These are phyloP conservation scores for Setaria italica DNA, from an alignment of 202 grass and related monocot species.

Conservation along the genomic window DNA sequence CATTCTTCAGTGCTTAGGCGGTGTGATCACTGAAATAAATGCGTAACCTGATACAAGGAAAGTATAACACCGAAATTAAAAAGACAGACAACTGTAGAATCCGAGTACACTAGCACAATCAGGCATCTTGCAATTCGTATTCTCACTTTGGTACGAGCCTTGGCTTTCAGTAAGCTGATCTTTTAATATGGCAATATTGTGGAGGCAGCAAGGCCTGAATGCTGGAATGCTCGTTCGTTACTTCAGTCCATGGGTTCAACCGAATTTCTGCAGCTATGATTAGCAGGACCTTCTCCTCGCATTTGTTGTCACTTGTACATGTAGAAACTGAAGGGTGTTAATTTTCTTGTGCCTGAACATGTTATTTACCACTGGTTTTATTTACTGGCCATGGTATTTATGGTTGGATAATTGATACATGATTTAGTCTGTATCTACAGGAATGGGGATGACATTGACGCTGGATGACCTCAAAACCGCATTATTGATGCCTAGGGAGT, in stretches of 20 bases:
- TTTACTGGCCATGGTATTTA: background rate
- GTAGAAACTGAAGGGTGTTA: background rate
- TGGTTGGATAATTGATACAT: slow-evolving; percentile 15
- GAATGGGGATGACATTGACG: slow-evolving; percentile 97
- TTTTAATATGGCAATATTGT: background rate
- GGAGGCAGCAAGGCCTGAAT: background rate
- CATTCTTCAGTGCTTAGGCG: background rate
- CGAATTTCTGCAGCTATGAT: background rate
- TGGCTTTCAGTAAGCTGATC: background rate
- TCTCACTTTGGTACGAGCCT: background rate
- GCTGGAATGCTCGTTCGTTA: background rate
- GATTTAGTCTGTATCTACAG: slow-evolving; percentile 41
- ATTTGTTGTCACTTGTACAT: background rate
- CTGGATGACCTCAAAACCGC: slow-evolving; percentile 71
- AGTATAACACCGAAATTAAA: background rate
- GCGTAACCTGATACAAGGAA: background rate
- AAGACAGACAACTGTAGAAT: background rate
- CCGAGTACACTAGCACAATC: background rate
- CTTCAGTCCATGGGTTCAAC: background rate
- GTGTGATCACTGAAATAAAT: background rate
- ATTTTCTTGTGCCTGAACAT: slow-evolving; percentile 5
- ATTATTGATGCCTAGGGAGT: slow-evolving; percentile 85
- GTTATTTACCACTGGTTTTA: background rate
- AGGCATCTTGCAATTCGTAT: background rate
- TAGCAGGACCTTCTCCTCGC: background rate